Evolutionary conservation across 2,329 filamentous ascomycete genomes (phyloP).

Genomic region (Xylariaceae sp.): DNA sequence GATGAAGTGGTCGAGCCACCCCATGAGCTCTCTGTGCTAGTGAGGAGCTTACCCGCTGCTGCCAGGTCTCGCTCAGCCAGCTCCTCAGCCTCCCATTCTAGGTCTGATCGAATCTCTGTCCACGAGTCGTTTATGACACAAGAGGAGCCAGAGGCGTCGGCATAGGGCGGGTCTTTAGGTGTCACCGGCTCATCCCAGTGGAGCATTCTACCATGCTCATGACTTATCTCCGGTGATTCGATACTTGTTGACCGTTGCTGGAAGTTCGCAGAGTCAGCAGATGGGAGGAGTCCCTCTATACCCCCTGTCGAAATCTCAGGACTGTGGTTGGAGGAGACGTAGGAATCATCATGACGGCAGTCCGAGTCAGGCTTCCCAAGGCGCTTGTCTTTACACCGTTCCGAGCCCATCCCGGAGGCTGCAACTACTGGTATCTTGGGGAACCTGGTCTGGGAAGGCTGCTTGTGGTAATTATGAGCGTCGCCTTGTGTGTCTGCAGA

Average conservation of each 20-base stretch:
- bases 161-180: constrained; percentile 19
- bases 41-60: constrained; percentile 38
- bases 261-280: background rate
- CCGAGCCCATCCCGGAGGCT: background rate
- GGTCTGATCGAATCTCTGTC: constrained; percentile 21
- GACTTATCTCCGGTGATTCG: background rate
- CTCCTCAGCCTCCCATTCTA: constrained; percentile 31
- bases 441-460: background rate
- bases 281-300: background rate
- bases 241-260: background rate
- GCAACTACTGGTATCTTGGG: background rate
- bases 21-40: constrained; percentile 27
- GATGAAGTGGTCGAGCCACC: constrained; percentile 29
- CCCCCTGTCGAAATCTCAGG: background rate
- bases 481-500: background rate
- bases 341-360: background rate
- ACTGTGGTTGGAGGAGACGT: background rate
- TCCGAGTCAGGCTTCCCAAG: background rate
- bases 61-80: constrained; percentile 36
- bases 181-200: constrained; percentile 27
- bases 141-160: constrained; percentile 1
- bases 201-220: background rate
- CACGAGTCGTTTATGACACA: constrained; percentile 25
- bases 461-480: background rate
- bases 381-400: background rate